Evolutionary conservation across 129 eudicot species (phyloP).

Genomic region (Flaveria brownii): DNA sequence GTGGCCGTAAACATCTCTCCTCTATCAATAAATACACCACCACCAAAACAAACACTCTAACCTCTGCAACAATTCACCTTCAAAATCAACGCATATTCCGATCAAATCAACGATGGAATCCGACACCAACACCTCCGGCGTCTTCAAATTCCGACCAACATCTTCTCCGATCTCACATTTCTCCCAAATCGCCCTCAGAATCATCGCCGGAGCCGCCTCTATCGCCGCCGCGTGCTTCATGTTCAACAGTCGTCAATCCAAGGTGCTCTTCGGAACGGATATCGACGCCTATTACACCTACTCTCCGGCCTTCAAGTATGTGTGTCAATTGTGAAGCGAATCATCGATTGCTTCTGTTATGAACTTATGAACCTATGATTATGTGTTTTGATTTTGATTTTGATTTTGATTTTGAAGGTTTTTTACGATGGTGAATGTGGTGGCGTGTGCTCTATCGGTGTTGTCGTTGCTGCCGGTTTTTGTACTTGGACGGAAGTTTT

Average conservation of each 20-base stretch:
- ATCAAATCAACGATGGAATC: constrained; percentile 22
- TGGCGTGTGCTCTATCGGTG: constrained; percentile 39
- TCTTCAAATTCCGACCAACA: constrained; percentile 18
- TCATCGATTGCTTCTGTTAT: too few species aligned
- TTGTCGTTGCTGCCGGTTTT: constrained; percentile 43
- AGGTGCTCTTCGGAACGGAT: constrained; percentile 42
- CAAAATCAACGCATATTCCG: not conserved
- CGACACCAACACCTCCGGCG: not conserved
- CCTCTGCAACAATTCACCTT: not conserved
- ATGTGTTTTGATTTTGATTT: not conserved
- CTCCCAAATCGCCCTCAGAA: constrained; percentile 43
- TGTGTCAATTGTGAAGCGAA: too few species aligned
- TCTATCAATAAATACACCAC: constrained; percentile 5
- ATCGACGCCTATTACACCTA: constrained; percentile 66
- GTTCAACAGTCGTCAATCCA: constrained; percentile 48
- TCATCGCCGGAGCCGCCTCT: constrained; percentile 44
- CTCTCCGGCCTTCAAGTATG: constrained; percentile 66
- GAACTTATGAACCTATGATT: too few species aligned
- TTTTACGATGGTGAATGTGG: constrained; percentile 43
- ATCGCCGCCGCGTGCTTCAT: constrained; percentile 53
- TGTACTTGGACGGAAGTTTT: constrained; percentile 31
- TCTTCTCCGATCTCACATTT: constrained; percentile 30
- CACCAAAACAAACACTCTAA: not conserved
- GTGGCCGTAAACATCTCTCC: not conserved
- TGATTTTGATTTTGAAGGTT: constrained; percentile 41